Evolutionary conservation across 352 stramenopile species (phyloP), one percentile per base, ranked within the genome.

Genomic region (Globisporangium alternatum): DNA sequence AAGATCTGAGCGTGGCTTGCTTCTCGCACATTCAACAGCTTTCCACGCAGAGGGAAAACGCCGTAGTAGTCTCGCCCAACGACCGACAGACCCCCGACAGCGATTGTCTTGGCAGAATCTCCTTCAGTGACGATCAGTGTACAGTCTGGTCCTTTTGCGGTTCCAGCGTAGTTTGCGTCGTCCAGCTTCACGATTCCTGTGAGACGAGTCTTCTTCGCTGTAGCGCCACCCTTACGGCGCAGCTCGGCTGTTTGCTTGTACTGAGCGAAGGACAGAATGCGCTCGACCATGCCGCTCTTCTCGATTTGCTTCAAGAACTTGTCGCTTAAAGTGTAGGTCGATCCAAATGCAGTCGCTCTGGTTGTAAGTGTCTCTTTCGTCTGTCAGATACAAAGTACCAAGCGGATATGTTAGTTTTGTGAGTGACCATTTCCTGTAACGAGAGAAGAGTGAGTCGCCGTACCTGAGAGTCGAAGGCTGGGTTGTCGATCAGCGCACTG

Each of bases 1-100:
- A 97, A 70, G 47, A 99, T 91, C 68, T 99, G 95, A 5, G 81
- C 75, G 67, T 98, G 89, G n/a, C 88, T 97, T 39, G 98, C 97
- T 87, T 99, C 98, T 21, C 98, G 97, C 35, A 99, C 98, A 71
- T 99, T 99, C 19, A 99, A 78, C 52, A 98, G 91, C 75, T 99
- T 99, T 35, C 97, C 97, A 37, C 94, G 86, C 10, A 99, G 74
- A 5, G 97, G 97, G 74, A 99, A 99, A 1, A 99, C 97, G 45
- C 97, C 97, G 69, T 98, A 99, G 45, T 97, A 87, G 63, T 99
- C 94, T 61, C 97, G 78, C 5, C 97, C 97, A 51, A 99, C 93
- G 12, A 99, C 91, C 30, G 95, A 85, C 4, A 99, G 76, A 33
- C 97, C 97, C 48, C 93, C 95, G n/a, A 99, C 95, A 21, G 97